phyloP scores from a whole-genome alignment of 352 stramenopile genomes.

The Labyrinthula sp. region DNA sequence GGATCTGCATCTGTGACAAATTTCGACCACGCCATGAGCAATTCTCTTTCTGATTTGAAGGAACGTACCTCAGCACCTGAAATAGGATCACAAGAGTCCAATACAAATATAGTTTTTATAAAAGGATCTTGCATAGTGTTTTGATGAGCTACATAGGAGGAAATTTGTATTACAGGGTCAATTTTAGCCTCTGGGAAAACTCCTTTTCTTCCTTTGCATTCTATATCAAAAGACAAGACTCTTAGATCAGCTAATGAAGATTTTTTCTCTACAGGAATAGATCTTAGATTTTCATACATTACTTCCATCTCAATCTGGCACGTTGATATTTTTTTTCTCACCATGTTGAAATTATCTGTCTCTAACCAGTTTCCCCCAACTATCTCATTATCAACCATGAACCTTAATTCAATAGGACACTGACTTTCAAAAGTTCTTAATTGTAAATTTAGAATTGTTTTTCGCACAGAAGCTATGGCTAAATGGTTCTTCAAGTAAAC shows the following conservation, averaged over 20 bases:
- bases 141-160: constrained; percentile 78
- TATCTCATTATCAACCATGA: constrained; percentile 96
- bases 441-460: constrained; percentile 79
- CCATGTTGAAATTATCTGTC: no score
- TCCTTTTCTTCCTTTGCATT: constrained; percentile 92
- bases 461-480: no score
- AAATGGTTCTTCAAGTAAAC: constrained; percentile 28
- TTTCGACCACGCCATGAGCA: constrained; percentile 86
- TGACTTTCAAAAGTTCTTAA: constrained; percentile 95
- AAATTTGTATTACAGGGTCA: constrained; percentile 98
- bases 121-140: constrained; percentile 43
- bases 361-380: constrained; percentile 89
- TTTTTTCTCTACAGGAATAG: constrained; percentile 67
- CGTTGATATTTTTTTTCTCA: constrained; percentile 34
- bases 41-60: constrained; percentile 76
- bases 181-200: constrained; percentile 67
- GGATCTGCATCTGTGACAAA: constrained; percentile 84
- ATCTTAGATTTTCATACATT: constrained; percentile 83
- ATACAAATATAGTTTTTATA: constrained; percentile 85
- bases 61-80: constrained; percentile 88
- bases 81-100: constrained; percentile 89
- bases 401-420: constrained; percentile 92
- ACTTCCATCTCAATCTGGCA: constrained; percentile 90
- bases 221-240: constrained; percentile 96
- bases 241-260: constrained; percentile 83